A percentile compares a stretch with the other conserved stretches of the same genome.
phyloP scores from a whole-genome alignment of 176 grass and related monocot species.

The Alopecurus myosuroides region DNA sequence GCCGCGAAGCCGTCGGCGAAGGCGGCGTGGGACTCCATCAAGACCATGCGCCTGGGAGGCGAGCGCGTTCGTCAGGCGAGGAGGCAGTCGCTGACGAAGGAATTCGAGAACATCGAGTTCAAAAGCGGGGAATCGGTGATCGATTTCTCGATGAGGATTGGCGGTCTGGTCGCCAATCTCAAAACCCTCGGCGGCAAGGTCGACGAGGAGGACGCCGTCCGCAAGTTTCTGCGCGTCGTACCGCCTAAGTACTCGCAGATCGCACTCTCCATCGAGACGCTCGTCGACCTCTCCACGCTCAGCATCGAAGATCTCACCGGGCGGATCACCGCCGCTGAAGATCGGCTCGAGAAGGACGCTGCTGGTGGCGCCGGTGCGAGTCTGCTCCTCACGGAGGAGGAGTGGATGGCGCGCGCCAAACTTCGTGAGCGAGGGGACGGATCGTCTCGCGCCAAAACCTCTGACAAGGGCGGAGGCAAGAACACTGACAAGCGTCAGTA shows the following conservation, averaged over 20 bases:
- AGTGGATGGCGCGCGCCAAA: too few species aligned
- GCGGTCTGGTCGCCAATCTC: not conserved
- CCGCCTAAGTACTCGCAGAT: not conserved
- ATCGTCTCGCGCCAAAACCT: too few species aligned
- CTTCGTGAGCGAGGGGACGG: too few species aligned
- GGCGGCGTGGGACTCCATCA: not conserved
- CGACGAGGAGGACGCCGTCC: not conserved
- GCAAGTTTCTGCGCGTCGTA: not conserved
- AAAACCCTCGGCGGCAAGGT: not conserved
- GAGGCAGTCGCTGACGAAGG: not conserved
- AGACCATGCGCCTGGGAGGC: not conserved
- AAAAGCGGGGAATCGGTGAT: not conserved
- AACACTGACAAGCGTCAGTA: too few species aligned
- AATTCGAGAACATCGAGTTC: not conserved
- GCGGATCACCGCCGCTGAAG: too few species aligned
- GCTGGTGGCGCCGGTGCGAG: too few species aligned
- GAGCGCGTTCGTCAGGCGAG: not conserved
- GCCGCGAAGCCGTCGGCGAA: not conserved
- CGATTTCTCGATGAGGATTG: not conserved
- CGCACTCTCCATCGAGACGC: not conserved
- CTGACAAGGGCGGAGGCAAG: too few species aligned
- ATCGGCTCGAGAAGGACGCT: too few species aligned
- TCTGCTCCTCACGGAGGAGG: too few species aligned
- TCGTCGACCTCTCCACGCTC: not conserved
- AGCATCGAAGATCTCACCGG: not conserved